Base-by-base conservation (phyloP, 2,329 filamentous ascomycete species). In the Microcyclospora tardicrescens region DNA sequence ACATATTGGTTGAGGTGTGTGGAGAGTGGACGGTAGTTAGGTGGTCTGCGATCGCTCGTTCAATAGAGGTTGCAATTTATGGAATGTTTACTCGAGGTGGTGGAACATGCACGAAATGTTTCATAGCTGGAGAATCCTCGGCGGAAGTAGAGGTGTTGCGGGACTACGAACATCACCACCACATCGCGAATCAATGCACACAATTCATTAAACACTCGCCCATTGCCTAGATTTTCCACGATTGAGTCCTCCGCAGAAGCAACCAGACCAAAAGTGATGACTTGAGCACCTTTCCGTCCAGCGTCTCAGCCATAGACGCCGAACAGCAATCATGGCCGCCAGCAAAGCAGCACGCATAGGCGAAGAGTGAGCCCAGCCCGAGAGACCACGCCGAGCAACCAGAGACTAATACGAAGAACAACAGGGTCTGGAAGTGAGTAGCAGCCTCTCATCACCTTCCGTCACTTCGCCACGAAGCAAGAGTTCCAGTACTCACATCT, bases 371-470 rank as follows among this genome's bases (percentile, higher is more conserved):
- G 77, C 62, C 46, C 42, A 36, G 41, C 44, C 39, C 42, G 19
- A 5, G 5, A 24, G 19, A 24, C 19, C 19, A 24, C 19, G 19
- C 19, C 19, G 19, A 24, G 19, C 19, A 8, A 24, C 19, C 19
- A 24, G 19, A 24, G 19, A 47, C 56, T 56, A 49, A 60, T 43
- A 45, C 42, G 56, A 51, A 54, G n/a, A 24, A 6, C 16, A n/a
- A 28, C 56, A 93, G 85, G 61, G 83, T 93, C 52, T 93, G 85
- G 85, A 93, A 93, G 85, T 93, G 71, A 77, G 82, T 71, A 47
- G 47, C 37, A 48, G 36, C 37, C 37, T 10, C 10, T 30, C 28
- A 30, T 10, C 14, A 10, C 30, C 8, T 24, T 8, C 19, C 33
- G 10, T 6, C 33, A 9, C 9, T 24, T 10, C 15, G 8, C 24